Evolutionary conservation across 306 rosid species (phyloP).

Genomic region (Citrullus mucosospermus): DNA sequence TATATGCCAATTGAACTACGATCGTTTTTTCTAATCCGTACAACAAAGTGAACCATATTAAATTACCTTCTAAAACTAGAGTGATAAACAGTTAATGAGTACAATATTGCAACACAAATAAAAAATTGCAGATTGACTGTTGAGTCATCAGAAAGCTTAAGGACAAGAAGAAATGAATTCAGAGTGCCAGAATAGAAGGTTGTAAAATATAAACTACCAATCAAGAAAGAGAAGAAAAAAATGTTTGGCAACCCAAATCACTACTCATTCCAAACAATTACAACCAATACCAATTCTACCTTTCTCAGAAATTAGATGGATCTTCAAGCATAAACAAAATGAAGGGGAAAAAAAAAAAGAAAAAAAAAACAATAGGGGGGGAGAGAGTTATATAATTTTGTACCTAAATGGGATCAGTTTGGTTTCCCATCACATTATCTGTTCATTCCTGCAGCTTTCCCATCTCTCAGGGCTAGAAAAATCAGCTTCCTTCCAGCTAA

Average conservation of each 20-base stretch:
- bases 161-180: neutral
- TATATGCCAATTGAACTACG: too few relatives aligned
- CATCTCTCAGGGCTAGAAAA: neutral
- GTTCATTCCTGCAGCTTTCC: neutral
- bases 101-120: neutral
- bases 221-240: neutral
- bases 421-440: neutral
- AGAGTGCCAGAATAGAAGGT: neutral
- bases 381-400: neutral
- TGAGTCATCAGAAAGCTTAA: neutral
- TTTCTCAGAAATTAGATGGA: neutral
- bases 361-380: neutral
- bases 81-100: neutral
- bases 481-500: neutral
- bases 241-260: neutral
- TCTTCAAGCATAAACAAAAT: neutral
- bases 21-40: too few relatives aligned
- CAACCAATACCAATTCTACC: slow-evolving; percentile 11
- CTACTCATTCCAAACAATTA: slow-evolving; percentile 37
- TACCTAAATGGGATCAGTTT: neutral
- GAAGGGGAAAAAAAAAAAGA: neutral
- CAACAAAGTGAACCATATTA: neutral
- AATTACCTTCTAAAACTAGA: neutral
- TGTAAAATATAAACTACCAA: neutral
- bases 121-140: neutral